Conservation (phyloP, 257 asterid genomes). For the Penstemon barbatus region DNA sequence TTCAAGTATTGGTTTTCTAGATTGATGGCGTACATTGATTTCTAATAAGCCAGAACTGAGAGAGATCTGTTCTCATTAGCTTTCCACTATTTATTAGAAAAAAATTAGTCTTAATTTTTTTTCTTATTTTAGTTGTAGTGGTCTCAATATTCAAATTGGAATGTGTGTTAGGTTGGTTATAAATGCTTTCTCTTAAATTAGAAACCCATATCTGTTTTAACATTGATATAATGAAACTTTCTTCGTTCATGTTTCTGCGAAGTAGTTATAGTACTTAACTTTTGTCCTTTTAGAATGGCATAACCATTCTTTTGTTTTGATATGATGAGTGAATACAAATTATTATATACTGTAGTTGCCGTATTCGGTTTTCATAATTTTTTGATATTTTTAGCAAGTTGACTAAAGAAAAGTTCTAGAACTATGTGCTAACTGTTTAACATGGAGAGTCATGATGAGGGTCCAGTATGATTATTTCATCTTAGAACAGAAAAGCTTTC, state of each 20-base stretch:
- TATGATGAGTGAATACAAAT: background rate
- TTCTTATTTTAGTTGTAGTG: slow-evolving; percentile 19
- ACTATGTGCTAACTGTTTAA: background rate
- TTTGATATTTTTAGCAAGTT: background rate
- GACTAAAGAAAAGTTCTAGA: background rate
- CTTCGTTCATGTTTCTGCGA: background rate
- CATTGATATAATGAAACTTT: background rate
- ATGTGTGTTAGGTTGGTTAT: slow-evolving; percentile 14
- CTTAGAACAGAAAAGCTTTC: slow-evolving; percentile 24
- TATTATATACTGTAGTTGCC: background rate
- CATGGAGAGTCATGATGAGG: slow-evolving; percentile 4
- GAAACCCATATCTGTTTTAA: background rate
- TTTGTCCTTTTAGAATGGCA: slow-evolving; percentile 1
- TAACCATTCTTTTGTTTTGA: slow-evolving; percentile 13
- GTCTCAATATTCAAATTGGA: slow-evolving; percentile 20
- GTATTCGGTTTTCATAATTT: background rate
- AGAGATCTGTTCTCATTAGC: background rate
- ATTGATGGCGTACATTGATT: slow-evolving; percentile 12
- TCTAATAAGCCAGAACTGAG: background rate
- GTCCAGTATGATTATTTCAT: slow-evolving; percentile 10
- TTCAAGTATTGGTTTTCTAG: background rate
- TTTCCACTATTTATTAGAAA: slow-evolving; percentile 10
- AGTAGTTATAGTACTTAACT: background rate
- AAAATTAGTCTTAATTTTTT: slow-evolving; percentile 8
- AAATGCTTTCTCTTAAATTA: too few relatives aligned